Evolutionary conservation across 1,139 yeast species (phyloP).

Genomic region (Debaryomyces coudertii): DNA sequence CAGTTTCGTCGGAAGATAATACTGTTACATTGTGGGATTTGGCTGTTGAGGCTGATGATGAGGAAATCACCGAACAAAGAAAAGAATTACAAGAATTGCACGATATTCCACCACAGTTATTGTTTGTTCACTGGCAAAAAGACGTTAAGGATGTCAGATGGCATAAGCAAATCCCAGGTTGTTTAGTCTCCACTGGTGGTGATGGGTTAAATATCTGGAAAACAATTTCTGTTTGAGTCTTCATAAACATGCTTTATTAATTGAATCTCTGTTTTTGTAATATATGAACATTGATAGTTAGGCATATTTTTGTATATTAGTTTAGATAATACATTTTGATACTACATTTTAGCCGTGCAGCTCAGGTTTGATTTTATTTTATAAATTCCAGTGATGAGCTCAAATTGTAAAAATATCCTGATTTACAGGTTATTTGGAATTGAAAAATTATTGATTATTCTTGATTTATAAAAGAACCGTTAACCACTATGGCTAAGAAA

Average conservation of each 20-base stretch:
- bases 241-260: background rate
- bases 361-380: background rate
- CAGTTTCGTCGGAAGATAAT: conserved; percentile 94
- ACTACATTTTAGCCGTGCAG: background rate
- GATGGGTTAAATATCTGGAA: conserved; percentile 96
- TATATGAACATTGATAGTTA: background rate
- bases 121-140: conserved; percentile 97
- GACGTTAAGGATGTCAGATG: conserved; percentile 97
- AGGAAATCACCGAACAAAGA: conserved; percentile 81
- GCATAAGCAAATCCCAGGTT: conserved; percentile 97
- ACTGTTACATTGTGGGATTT: conserved; percentile 97
- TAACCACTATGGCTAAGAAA: conserved; percentile 73
- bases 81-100: conserved; percentile 75
- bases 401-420: background rate
- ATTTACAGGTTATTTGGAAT: background rate
- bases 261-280: background rate
- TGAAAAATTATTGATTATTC: conserved; percentile 5
- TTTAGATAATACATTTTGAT: conserved; percentile 6
- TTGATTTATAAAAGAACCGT: background rate
- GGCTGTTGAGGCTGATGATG: conserved; percentile 96
- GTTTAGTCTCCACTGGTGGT: conserved; percentile 91
- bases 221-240: conserved; percentile 78
- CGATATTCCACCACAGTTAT: conserved; percentile 92
- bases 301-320: conserved; percentile 7
- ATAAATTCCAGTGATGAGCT: background rate